Evolutionary conservation across 2,329 filamentous ascomycete genomes (phyloP).

Genomic region (Colletotrichum sp.): DNA sequence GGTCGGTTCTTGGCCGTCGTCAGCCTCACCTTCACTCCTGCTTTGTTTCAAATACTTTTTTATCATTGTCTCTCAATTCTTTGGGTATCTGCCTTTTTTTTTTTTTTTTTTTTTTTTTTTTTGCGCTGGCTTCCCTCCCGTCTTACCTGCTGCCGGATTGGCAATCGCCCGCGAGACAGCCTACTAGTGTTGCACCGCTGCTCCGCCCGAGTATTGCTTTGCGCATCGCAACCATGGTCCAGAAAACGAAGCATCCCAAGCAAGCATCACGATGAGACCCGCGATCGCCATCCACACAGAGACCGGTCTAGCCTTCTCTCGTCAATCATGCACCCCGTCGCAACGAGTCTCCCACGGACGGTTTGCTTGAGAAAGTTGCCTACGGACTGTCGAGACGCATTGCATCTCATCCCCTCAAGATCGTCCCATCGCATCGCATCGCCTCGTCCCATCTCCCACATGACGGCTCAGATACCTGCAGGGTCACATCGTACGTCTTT

Average conservation of each 20-base stretch:
- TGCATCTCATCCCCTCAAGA: neutral
- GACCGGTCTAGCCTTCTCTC: neutral
- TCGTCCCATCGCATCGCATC: neutral
- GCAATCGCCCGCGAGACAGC: neutral
- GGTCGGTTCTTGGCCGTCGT: too few species aligned
- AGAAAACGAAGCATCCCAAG: slow-evolving; percentile 6
- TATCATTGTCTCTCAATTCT: too few species aligned
- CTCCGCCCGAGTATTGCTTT: neutral
- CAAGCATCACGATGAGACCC: neutral
- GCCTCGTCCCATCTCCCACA: neutral
- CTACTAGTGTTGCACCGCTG: neutral
- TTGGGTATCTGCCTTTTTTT: too few species aligned
- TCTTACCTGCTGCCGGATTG: neutral
- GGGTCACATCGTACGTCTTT: neutral
- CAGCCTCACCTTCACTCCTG: too few species aligned
- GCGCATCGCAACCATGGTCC: neutral
- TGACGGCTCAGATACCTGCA: neutral
- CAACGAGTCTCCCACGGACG: neutral
- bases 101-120: neutral
- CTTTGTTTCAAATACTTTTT: too few species aligned
- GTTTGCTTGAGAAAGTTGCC: neutral
- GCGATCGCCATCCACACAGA: neutral
- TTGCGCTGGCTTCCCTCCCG: neutral
- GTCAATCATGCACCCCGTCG: neutral
- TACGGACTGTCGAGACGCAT: neutral